These are phyloP conservation scores for Aureobasidium sp. DNA, from an alignment of 2,329 filamentous ascomycete genomes.

Conservation along the genomic window DNA sequence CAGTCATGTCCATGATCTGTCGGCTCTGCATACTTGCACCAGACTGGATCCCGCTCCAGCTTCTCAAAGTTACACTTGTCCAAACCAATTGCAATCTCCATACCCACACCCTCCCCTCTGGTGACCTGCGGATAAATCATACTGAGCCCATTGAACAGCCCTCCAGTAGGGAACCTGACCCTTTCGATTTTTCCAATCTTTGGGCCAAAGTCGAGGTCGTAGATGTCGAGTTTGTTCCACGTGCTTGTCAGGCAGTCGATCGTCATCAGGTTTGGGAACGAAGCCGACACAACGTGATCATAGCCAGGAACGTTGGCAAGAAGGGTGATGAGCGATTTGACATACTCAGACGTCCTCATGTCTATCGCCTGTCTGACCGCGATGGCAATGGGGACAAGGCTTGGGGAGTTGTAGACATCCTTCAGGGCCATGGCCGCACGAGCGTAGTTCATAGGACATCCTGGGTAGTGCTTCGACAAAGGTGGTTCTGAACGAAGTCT, in stretches of 20 bases:
- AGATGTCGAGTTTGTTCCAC: background rate
- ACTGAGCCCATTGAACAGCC: background rate
- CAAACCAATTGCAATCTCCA: background rate
- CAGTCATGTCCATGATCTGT: too few species aligned
- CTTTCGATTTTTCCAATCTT: background rate
- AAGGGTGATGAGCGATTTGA: background rate
- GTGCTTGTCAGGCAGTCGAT: background rate
- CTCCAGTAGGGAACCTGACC: background rate
- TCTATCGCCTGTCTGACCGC: background rate
- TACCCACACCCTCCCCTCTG: background rate
- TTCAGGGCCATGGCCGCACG: background rate
- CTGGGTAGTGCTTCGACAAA: background rate
- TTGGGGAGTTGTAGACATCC: background rate
- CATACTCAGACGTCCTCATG: background rate
- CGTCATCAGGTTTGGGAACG: background rate
- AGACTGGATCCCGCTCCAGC: background rate
- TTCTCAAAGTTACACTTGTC: background rate
- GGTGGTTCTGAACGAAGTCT: background rate
- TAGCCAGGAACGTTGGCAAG: background rate
- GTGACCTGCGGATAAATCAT: slow-evolving; percentile 1
- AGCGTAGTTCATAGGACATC: slow-evolving; percentile 1
- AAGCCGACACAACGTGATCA: background rate
- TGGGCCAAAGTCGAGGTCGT: background rate
- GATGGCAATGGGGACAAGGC: background rate
- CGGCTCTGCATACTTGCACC: too few species aligned